Evolutionary conservation across 164 flowering plant species (phyloP).

Genomic region (Pachysandra terminalis): DNA sequence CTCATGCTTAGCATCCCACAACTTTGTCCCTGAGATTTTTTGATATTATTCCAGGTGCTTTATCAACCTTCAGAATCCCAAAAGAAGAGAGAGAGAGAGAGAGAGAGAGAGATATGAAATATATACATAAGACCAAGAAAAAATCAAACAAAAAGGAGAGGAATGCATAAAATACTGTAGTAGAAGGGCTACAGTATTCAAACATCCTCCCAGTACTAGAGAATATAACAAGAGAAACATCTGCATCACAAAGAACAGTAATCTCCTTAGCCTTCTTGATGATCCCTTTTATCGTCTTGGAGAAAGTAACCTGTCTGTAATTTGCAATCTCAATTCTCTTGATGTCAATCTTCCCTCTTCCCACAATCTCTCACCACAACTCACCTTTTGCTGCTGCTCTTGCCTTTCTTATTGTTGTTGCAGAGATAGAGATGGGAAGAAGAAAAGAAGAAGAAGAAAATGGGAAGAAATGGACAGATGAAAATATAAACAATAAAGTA

Average conservation of each 20-base stretch:
- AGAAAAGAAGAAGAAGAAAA: too few relatives aligned
- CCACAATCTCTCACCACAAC: slow-evolving; percentile 29
- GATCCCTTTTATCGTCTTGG: slow-evolving; percentile 76
- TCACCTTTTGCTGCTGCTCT: slow-evolving; percentile 7
- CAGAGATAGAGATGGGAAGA: too few relatives aligned
- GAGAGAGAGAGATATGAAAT: background rate
- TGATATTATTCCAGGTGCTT: slow-evolving; percentile 60
- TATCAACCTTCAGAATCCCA: slow-evolving; percentile 34
- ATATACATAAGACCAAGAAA: background rate
- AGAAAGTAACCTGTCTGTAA: slow-evolving; percentile 78
- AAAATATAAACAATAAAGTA: slow-evolving; percentile 11
- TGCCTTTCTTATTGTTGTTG: background rate
- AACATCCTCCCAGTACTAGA: slow-evolving; percentile 61
- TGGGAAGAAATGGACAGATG: too few relatives aligned
- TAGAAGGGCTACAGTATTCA: slow-evolving; percentile 50
- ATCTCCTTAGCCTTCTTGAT: slow-evolving; percentile 80
- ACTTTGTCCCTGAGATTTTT: slow-evolving; percentile 48
- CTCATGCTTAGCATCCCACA: slow-evolving; percentile 98
- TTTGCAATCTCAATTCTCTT: slow-evolving; percentile 79
- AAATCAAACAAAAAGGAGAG: background rate
- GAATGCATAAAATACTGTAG: slow-evolving; percentile 43
- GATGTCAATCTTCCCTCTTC: slow-evolving; percentile 88
- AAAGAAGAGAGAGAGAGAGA: background rate
- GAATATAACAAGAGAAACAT: slow-evolving; percentile 70
- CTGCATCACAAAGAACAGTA: slow-evolving; percentile 73